Evolutionary conservation across 805 yeast species (phyloP), one percentile per base, ranked within the genome.

Genomic region (Tetrapisispora fleetii): DNA sequence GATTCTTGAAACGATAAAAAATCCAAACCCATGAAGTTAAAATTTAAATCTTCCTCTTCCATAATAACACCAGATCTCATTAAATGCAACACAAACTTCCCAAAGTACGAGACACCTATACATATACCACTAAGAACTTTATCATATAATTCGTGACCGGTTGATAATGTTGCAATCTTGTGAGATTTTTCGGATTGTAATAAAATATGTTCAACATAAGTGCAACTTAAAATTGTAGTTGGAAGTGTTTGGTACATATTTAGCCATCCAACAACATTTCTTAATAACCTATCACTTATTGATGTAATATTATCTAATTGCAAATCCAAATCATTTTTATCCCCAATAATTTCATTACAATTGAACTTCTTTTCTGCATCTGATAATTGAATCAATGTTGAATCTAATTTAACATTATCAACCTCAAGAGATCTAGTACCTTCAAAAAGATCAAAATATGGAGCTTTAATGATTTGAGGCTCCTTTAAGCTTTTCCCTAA

Each of bases 391-490:
- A 85, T 73, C 47, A 85, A 57, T 1, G 91, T 88, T 0, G 96
- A 80, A 62, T 91, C 99, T 56, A 91, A 71, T 52, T 77, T 78
- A 11, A 73, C 70, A 60, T 87, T 87, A 49, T 80, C 73, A 14
- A 83, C 75, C 63, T 90, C 98, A 51, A 88, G 68, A 0, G 98
- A 95, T 54, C 90, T 81, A 1, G 96, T 85, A 0, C 96, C 95
- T 56, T 87, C 88, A 52, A 83, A 71, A 42, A 91, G 71, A 48
- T 80, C 77, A 66, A 88, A 87, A 27, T 67, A 67, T 0, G 78
- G 74, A 10, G 77, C 72, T 55, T 79, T 79, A 4, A 78, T 77
- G 18, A 91, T 79, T 71, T 32, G 81, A 82, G 37, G 76, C 74
- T 40, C 43, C 17, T 63, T 59, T 37, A 82, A 61, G 2, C 51